These are phyloP conservation scores for Plasmodium cynomolgi DNA, from an alignment of 169 alveolate genomes.

Conservation along the genomic window DNA sequence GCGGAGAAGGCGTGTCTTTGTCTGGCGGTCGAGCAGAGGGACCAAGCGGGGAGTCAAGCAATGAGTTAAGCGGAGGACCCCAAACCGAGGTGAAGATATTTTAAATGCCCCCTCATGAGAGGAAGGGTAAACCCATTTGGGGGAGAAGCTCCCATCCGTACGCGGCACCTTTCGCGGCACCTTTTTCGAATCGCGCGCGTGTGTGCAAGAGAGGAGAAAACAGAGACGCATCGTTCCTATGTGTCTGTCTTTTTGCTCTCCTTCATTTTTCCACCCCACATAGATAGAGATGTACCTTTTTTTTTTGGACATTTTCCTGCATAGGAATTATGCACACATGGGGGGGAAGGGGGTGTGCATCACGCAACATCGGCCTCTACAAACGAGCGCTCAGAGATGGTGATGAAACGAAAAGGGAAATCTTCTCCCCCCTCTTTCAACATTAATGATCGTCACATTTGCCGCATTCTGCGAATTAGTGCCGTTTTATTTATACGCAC, in stretches of 20 bases:
- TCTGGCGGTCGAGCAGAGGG: not conserved
- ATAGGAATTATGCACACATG: not conserved
- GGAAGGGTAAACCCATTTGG: not conserved
- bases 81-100: not conserved
- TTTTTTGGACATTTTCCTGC: not conserved
- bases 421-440: not conserved
- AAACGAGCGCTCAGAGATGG: not conserved
- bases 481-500: not conserved
- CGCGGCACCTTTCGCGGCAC: not conserved
- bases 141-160: not conserved
- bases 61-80: not conserved
- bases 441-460: not conserved
- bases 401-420: not conserved
- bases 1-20: conserved; percentile 42
- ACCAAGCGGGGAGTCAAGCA: not conserved
- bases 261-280: not conserved
- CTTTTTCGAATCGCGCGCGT: not conserved
- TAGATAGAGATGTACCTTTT: not conserved
- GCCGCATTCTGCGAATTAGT: not conserved
- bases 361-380: not conserved
- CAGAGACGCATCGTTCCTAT: not conserved
- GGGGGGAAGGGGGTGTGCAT: not conserved
- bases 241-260: not conserved
- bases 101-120: not conserved
- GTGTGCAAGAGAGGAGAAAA: not conserved